These are phyloP conservation scores for Emergomyces pasteurianus DNA, from an alignment of 2,329 filamentous ascomycete species.

Conservation along the genomic window DNA sequence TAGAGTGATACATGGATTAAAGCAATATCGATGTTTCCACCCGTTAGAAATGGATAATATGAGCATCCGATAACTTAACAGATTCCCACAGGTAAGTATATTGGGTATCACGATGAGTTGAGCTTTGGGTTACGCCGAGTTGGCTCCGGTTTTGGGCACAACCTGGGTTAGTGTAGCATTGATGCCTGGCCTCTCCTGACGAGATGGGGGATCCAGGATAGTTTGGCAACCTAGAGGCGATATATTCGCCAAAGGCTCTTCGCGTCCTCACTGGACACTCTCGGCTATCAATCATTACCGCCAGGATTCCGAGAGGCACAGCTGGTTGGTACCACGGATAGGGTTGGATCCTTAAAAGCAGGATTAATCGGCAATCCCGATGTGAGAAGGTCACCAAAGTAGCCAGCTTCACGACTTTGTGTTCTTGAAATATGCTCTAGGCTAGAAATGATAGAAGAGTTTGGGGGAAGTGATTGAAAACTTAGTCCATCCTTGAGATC, in stretches of 20 bases:
- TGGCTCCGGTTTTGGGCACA: neutral
- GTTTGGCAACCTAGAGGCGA: neutral
- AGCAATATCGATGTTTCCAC: neutral
- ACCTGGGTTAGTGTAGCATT: neutral
- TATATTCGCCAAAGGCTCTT: neutral
- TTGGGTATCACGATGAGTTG: neutral
- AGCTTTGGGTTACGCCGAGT: neutral
- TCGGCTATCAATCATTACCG: neutral
- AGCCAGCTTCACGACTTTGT: neutral
- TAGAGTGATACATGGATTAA: neutral
- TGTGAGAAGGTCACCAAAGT: neutral
- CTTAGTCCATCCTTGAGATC: neutral
- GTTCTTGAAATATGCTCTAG: neutral
- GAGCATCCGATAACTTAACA: neutral
- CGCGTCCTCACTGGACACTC: neutral
- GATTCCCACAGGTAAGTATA: neutral
- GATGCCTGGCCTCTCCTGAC: neutral
- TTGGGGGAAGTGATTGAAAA: neutral
- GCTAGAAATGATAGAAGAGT: neutral
- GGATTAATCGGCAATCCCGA: slow-evolving; percentile 7
- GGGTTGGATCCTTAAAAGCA: neutral
- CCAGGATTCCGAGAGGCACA: neutral
- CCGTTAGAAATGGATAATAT: neutral
- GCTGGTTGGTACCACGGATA: neutral
- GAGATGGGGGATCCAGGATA: neutral